Base-by-base conservation (phyloP, 176 grass and related monocot genomes). In the Zoysia pacifica region DNA sequence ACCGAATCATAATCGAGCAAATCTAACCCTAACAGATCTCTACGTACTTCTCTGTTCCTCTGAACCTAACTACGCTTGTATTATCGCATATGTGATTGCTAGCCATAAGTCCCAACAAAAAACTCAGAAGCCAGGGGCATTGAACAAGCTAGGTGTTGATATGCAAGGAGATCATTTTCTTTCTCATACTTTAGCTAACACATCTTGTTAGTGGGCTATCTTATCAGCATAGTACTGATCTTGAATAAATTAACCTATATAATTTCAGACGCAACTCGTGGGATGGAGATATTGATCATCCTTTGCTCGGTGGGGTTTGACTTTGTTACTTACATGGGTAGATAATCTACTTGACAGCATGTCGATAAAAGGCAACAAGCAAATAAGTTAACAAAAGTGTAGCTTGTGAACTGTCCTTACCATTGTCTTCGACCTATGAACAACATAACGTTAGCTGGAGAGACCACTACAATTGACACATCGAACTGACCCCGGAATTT, bases 281-380 rank as follows among this genome's bases (percentile, higher is more conserved):
- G 52, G 38, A 50, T 42, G 28, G 28, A 55, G 16, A 76, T 63
- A 38, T 55, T 52, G 19, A 41, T 16, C 18, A 5, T 70, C 7
- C 39, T 18, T 61, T 65, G 2, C 15, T 64, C 48, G 72, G 79
- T 77, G 79, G 56, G 56, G 79, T 55, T 87, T 87, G 73, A 87
- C 79, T 55, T 71, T 20, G 11, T 70, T 71, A 65, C 13, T 56
- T 63, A 48, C 66, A 71, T 53, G 63, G 48, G 39, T 49, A 81
- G 16, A 35, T 7, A 42, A 72, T 44, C 9, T 37, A 47, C 43
- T 52, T 82, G 43, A 10, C 44, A 28, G 28, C 28, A 82, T 64
- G 73, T 12, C 1, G 56, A 39, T 70, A 71, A 78, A 75, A 63
- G 62, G 40, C 56, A 20, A 9, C 12, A 35, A 18, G 28, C 28